phyloP scores from a whole-genome alignment of 2,329 filamentous ascomycete genomes.

The Aspergillus ruber region DNA sequence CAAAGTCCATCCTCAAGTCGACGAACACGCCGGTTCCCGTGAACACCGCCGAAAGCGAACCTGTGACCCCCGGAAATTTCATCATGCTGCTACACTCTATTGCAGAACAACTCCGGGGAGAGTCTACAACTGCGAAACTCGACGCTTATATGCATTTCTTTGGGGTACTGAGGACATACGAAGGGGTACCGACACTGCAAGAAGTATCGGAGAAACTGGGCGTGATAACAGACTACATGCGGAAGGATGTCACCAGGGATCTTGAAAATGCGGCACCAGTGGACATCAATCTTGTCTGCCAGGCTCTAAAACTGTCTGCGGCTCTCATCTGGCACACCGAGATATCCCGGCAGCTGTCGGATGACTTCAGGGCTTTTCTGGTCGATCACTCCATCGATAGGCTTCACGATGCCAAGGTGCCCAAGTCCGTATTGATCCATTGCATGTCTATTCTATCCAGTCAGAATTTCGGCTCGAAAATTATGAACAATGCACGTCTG shows the following conservation, averaged over 20 bases:
- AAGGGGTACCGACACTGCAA: slow-evolving; percentile 69
- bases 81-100: slow-evolving; percentile 79
- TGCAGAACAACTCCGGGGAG: slow-evolving; percentile 69
- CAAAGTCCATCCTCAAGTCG: slow-evolving; percentile 78
- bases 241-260: slow-evolving; percentile 68
- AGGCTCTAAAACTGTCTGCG: slow-evolving; percentile 70
- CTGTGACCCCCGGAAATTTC: slow-evolving; percentile 54
- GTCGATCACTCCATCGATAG: slow-evolving; percentile 72
- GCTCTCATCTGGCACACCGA: slow-evolving; percentile 69
- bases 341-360: slow-evolving; percentile 63
- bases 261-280: slow-evolving; percentile 45
- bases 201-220: slow-evolving; percentile 70
- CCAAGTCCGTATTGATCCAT: slow-evolving; percentile 73
- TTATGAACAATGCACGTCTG: slow-evolving; percentile 67
- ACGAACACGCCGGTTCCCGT: slow-evolving; percentile 36
- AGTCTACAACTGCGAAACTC: slow-evolving; percentile 64
- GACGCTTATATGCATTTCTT: slow-evolving; percentile 83
- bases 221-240: slow-evolving; percentile 72
- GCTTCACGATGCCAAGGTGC: slow-evolving; percentile 60
- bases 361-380: slow-evolving; percentile 73
- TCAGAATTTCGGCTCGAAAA: slow-evolving; percentile 68
- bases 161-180: slow-evolving; percentile 70
- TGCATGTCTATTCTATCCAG: slow-evolving; percentile 74
- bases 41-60: slow-evolving; percentile 40
- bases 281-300: slow-evolving; percentile 66